A percentile compares a stretch with the other conserved stretches of the same genome.
Evolutionary conservation across 1,284 basidiomycete genomes (phyloP).

Genomic region (Cutaneotrichosporon spelunceum): DNA sequence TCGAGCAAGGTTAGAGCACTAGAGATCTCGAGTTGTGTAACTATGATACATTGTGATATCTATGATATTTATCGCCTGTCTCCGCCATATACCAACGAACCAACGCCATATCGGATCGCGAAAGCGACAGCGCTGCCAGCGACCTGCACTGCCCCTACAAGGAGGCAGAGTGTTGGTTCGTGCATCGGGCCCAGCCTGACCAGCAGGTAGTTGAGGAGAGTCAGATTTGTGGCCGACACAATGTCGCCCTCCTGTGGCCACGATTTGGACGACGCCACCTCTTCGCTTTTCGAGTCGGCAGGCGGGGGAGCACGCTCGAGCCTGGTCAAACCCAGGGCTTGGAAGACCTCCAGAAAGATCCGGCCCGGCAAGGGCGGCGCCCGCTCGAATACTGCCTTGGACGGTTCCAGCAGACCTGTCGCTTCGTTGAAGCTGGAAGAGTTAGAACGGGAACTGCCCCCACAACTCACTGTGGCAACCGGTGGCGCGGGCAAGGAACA

Average conservation of each 20-base stretch:
- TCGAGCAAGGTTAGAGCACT: conserved; percentile 51
- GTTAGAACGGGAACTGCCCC: neutral
- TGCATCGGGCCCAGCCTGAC: conserved; percentile 73
- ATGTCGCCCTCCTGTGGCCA: conserved; percentile 47
- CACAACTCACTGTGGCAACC: conserved; percentile 71
- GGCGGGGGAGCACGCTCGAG: conserved; percentile 59
- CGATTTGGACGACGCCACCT: neutral
- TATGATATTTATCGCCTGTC: conserved; percentile 62
- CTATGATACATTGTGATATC: neutral
- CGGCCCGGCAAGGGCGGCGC: conserved; percentile 57
- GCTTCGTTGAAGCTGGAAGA: conserved; percentile 64
- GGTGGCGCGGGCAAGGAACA: conserved; percentile 88
- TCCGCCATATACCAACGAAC: conserved; percentile 81
- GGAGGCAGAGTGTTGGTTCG: conserved; percentile 69
- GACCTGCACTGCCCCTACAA: conserved; percentile 71
- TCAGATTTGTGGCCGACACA: conserved; percentile 73
- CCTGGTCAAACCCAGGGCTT: conserved; percentile 64
- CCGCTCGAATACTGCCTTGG: conserved; percentile 60
- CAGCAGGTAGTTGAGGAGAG: conserved; percentile 79
- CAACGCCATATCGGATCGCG: conserved; percentile 77
- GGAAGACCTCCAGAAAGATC: conserved; percentile 60
- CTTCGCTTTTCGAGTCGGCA: conserved; percentile 18
- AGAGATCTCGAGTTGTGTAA: conserved; percentile 2
- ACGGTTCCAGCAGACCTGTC: conserved; percentile 71
- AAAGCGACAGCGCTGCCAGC: conserved; percentile 74